A percentile compares a stretch with the other conserved stretches of the same genome.
Evolutionary conservation across 179 eudicot species (phyloP).

Genomic region (Spergularia azorica): DNA sequence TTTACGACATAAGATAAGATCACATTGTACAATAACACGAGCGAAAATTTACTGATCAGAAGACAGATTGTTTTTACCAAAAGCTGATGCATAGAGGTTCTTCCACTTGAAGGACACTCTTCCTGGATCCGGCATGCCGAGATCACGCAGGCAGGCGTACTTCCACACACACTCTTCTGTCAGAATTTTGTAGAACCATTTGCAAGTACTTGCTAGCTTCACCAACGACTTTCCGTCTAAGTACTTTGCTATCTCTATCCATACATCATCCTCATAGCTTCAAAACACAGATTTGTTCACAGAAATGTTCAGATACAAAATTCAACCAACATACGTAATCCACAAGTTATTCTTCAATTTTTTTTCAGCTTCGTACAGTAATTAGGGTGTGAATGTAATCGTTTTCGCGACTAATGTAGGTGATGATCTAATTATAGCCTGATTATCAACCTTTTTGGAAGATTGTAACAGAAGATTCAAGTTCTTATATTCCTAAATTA

Average conservation of each 20-base stretch:
- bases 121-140: slow-evolving; percentile 74
- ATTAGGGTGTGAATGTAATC: background rate
- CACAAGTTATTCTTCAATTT: too few species aligned
- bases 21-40: slow-evolving; percentile 4
- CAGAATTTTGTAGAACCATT: slow-evolving; percentile 67
- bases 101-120: slow-evolving; percentile 62
- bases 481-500: too few species aligned
- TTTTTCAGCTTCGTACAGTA: too few species aligned
- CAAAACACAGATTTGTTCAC: background rate
- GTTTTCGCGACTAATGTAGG: background rate
- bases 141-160: slow-evolving; percentile 75
- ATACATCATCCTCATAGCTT: slow-evolving; percentile 77
- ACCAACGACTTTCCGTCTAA: slow-evolving; percentile 74
- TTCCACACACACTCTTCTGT: slow-evolving; percentile 85
- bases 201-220: slow-evolving; percentile 72
- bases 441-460: background rate
- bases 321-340: too few species aligned
- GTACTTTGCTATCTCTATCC: slow-evolving; percentile 89
- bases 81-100: slow-evolving; percentile 68
- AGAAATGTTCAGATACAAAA: background rate
- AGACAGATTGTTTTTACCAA: slow-evolving; percentile 40
- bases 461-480: background rate
- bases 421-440: background rate
- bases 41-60: background rate
- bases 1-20: background rate